Evolutionary conservation across 139 green algal species (phyloP), one percentile per base, ranked within the genome.

Genomic region (Edaphochlamys debaryana): DNA sequence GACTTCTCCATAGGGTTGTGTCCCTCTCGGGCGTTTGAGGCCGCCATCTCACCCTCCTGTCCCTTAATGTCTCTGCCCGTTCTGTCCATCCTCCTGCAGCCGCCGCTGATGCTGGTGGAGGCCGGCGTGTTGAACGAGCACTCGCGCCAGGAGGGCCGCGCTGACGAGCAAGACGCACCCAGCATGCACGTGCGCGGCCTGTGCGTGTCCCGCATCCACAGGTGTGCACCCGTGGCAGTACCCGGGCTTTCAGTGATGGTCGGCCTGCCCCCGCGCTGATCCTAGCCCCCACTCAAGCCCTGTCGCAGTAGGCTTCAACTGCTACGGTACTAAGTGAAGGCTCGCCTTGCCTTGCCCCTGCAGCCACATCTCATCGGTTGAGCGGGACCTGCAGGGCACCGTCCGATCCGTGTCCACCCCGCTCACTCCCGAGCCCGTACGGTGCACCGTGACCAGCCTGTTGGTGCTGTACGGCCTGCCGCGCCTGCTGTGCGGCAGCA

Each of bases 381-480:
- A 85, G 36, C 80, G 79, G 50, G 66, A 40, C 48, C 22, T 73
- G 60, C 42, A 25, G 50, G 73, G 86, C 23, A n/a, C 34, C 45
- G 58, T 91, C 13, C 87, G 77, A 77, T 85, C 69, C 66, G 68
- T 89, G 4, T 30, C 36, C 30, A 89, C 80, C 1, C 37, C 64
- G 19, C 60, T 81, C 17, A 15, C 7, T 4, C 42, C 27, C 29
- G 11, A 30, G n/a, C 32, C 60, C 7, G 72, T 82, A 58, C 83
- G 73, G 60, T 92, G 87, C 70, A 76, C 90, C 42, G 96, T 99
- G n/a, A n/a, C n/a, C n/a, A n/a, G n/a, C n/a, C n/a, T 99, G 30
- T 88, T 98, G 78, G 93, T 98, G 42, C 85, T 98, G 56, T 96
- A 93, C 67, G 96, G 96, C 15, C 86, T 99, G 68, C 96, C 96